Conservation (phyloP, 129 eudicot genomes). For the Solidago caesia region DNA sequence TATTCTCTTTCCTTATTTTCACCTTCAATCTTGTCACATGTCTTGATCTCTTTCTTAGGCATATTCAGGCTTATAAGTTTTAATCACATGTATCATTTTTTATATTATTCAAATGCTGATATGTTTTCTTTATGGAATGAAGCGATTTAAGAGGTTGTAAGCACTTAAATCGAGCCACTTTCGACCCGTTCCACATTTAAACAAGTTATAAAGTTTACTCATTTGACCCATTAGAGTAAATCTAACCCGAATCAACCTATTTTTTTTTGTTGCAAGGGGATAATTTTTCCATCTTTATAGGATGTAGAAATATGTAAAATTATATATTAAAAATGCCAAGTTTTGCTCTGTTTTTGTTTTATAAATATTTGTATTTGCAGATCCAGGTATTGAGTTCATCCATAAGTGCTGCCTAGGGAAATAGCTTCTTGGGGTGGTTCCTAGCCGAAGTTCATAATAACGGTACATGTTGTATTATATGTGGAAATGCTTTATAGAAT, state of each 20-base stretch:
- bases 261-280: not conserved
- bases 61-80: too few species aligned
- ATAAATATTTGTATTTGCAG: slow-evolving; percentile 29
- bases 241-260: not conserved
- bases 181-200: not conserved
- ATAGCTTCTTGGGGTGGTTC: slow-evolving; percentile 2
- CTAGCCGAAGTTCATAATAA: not conserved
- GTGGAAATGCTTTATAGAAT: slow-evolving; percentile 18
- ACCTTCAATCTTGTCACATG: too few species aligned
- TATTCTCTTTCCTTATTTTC: not conserved
- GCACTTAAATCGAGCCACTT: not conserved
- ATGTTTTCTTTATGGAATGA: not conserved
- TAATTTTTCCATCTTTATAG: not conserved
- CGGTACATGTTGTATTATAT: slow-evolving; percentile 34
- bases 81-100: not conserved
- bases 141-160: not conserved
- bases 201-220: not conserved
- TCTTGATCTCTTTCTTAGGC: too few species aligned
- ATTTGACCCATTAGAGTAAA: not conserved
- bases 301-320: not conserved
- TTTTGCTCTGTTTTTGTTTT: not conserved
- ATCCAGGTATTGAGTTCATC: slow-evolving; percentile 43
- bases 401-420: slow-evolving; percentile 21
- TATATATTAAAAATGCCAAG: not conserved
- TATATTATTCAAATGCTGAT: not conserved